Evolutionary conservation across 441 rosid species (phyloP), one percentile per base, ranked within the genome.

Genomic region (Syzygium malaccense): DNA sequence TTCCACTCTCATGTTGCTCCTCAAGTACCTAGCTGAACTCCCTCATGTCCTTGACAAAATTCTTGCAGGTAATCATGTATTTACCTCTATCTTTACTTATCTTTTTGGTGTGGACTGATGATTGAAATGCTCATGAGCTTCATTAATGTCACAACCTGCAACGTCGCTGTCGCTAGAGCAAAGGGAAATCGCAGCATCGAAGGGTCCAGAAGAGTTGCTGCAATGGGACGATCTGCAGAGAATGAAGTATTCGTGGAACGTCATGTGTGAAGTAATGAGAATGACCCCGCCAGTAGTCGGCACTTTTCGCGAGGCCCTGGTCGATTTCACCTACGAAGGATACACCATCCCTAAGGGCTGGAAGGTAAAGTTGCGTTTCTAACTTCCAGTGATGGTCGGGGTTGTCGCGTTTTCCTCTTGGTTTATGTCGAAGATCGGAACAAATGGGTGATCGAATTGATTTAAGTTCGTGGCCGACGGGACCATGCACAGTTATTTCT

Each of bases 181-280:
- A 87, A 80, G 41, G 89, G 86, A 79, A 85, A 45, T 87, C 15
- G 86, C 79, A 30, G 89, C 55, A 18, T 79, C 86, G 4, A 87
- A 87, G 20, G 68, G 68, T 53, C 71, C 66, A 1, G 89, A 58
- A 18, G 89, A 87, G 53, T 57, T 80, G 54, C 86, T 87, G n/a
- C 57, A 45, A n/a, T 56, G 89, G 89, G 79, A 87, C 58, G 89
- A 87, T 87, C 17, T 87, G 86, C 64, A 56, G 41, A 87, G 71
- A 30, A 87, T 87, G 89, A 87, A 58, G 26, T 54, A 12, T 14
- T 62, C 83, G n/a, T 75, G 83, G 83, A 75, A 75, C 23, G 83
- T 75, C 83, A 14, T 75, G 12, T 75, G 83, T 26, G 83, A 75
- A 75, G 83, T 75, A 28, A 23, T 75, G 83, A 75, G 83, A 75